Conservation (phyloP, 805 yeast species). For the Helenozyma baotianmanensis region DNA sequence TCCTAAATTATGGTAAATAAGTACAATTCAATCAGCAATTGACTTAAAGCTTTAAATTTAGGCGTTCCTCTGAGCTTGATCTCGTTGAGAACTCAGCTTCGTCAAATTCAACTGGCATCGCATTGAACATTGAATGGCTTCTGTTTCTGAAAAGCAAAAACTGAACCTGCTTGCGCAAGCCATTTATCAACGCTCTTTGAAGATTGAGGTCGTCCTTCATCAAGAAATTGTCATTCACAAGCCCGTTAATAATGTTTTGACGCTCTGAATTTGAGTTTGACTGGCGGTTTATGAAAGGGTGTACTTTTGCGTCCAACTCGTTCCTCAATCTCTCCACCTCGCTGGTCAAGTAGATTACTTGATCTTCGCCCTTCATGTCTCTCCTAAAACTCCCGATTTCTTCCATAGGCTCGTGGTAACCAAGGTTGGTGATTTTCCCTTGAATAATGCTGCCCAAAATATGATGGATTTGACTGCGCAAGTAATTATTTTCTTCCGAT, state of each 20-base stretch:
- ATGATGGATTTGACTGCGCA: constrained; percentile 42
- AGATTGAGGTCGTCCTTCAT: constrained; percentile 45
- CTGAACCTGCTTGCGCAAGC: constrained; percentile 48
- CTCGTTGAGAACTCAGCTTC: background rate
- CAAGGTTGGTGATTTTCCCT: constrained; percentile 48
- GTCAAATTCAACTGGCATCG: constrained; percentile 1
- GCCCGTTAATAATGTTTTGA: constrained; percentile 21
- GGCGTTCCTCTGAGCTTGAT: constrained; percentile 7
- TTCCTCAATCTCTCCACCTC: constrained; percentile 42
- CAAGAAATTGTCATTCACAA: constrained; percentile 34
- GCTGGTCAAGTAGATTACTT: constrained; percentile 30
- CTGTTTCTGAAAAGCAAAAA: constrained; percentile 41
- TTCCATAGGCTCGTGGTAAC: constrained; percentile 43
- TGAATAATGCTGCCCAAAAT: constrained; percentile 44
- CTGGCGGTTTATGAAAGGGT: constrained; percentile 29
- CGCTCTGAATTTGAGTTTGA: constrained; percentile 20
- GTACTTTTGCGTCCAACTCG: constrained; percentile 36
- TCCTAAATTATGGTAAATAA: constrained; percentile 49
- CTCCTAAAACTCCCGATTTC: constrained; percentile 32
- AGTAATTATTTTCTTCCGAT: constrained; percentile 30
- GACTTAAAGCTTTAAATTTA: constrained; percentile 4
- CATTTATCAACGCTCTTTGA: constrained; percentile 41
- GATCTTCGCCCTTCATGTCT: constrained; percentile 16
- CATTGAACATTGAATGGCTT: background rate
- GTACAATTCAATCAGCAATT: background rate